Evolutionary conservation across 2,329 filamentous ascomycete genomes (phyloP).

Genomic region (Colletotrichum scovillei): DNA sequence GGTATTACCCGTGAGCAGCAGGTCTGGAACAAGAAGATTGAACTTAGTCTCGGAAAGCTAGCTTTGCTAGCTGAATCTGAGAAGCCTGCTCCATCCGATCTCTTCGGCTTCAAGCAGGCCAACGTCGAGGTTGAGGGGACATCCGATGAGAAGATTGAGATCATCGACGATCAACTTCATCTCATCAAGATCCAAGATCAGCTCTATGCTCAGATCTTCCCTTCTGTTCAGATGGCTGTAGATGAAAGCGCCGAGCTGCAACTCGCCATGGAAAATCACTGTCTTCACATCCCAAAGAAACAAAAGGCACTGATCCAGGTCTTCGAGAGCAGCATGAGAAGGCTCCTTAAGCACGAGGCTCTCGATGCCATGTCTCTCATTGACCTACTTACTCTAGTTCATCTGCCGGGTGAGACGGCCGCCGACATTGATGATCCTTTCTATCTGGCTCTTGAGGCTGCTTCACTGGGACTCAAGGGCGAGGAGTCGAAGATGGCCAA

Average conservation of each 20-base stretch:
- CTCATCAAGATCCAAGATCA: conserved; percentile 84
- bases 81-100: conserved; percentile 38
- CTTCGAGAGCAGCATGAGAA: conserved; percentile 76
- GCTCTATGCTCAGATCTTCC: conserved; percentile 77
- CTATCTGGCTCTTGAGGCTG: conserved; percentile 76
- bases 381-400: conserved; percentile 83
- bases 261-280: conserved; percentile 78
- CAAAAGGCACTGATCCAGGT: conserved; percentile 75
- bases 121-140: conserved; percentile 52
- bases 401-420: conserved; percentile 54
- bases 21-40: conserved; percentile 93
- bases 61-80: conserved; percentile 74
- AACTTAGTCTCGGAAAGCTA: conserved; percentile 90
- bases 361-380: conserved; percentile 75
- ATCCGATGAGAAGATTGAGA: conserved; percentile 56
- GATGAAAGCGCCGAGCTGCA: conserved; percentile 84
- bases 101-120: conserved; percentile 44
- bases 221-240: conserved; percentile 76
- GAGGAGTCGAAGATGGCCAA: conserved; percentile 69
- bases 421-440: conserved; percentile 77
- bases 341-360: conserved; percentile 77
- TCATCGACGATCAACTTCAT: conserved; percentile 72
- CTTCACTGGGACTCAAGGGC: conserved; percentile 63
- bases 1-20: conserved; percentile 80
- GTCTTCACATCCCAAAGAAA: conserved; percentile 65